phyloP scores from a whole-genome alignment of 1,284 basidiomycete species.

The Papiliotrema laurentii region DNA sequence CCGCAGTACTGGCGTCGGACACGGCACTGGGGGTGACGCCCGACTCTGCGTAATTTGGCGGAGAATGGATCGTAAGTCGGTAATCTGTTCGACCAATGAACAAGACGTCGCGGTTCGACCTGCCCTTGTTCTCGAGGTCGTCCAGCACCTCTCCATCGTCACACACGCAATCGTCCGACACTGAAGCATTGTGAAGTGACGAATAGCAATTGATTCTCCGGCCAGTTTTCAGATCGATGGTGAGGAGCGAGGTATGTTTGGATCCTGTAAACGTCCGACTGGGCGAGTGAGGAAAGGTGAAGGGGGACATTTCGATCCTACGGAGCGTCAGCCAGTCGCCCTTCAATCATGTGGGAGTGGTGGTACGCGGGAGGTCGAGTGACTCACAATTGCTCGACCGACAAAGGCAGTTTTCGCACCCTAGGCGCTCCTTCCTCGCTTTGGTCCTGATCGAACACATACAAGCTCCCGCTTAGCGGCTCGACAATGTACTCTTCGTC shows the following conservation, averaged over 20 bases:
- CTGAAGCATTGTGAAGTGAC: slow-evolving; percentile 26
- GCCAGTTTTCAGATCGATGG: slow-evolving; percentile 45
- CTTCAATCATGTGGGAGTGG: no score
- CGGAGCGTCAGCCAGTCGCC: background rate
- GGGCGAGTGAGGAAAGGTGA: slow-evolving; percentile 44
- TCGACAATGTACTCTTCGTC: slow-evolving; percentile 47
- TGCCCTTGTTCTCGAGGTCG: slow-evolving; percentile 31
- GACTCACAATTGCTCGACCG: slow-evolving; percentile 47
- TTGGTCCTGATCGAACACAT: slow-evolving; percentile 39
- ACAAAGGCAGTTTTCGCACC: slow-evolving; percentile 42
- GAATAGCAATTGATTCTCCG: slow-evolving; percentile 42
- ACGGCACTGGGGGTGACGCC: slow-evolving; percentile 1
- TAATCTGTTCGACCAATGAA: slow-evolving; percentile 45
- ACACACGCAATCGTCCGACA: slow-evolving; percentile 23
- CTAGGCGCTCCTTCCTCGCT: slow-evolving; percentile 26
- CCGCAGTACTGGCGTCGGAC: slow-evolving; percentile 3
- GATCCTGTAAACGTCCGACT: slow-evolving; percentile 45
- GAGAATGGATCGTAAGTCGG: slow-evolving; percentile 38
- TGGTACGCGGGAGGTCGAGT: no score
- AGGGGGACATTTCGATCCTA: slow-evolving; percentile 46
- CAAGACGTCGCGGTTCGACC: slow-evolving; percentile 30
- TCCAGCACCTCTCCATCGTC: slow-evolving; percentile 35
- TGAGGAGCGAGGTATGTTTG: slow-evolving; percentile 44
- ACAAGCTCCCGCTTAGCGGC: slow-evolving; percentile 44
- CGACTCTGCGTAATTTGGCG: slow-evolving; percentile 16